Evolutionary conservation across 1,139 yeast genomes (phyloP).

Genomic region (Yamadazyma aaseri): DNA sequence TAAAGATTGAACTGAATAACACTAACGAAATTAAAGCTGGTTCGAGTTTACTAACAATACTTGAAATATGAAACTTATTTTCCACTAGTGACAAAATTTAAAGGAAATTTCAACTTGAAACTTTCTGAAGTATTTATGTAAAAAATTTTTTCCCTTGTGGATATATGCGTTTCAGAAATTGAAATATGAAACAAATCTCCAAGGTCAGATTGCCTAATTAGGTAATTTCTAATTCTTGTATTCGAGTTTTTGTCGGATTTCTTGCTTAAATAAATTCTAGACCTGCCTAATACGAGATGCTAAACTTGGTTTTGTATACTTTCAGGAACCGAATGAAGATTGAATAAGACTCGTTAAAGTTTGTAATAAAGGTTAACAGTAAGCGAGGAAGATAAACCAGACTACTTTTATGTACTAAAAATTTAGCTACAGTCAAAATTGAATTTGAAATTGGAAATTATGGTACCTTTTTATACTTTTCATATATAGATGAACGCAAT

Average conservation of each 20-base stretch:
- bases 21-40: not conserved
- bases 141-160: not conserved
- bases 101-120: slow-evolving; percentile 5
- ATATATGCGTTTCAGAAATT: slow-evolving; percentile 4
- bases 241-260: not conserved
- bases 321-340: too few relatives aligned
- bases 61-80: not conserved
- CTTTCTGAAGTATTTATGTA: slow-evolving; percentile 2
- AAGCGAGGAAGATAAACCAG: too few relatives aligned
- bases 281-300: not conserved
- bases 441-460: too few relatives aligned
- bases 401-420: too few relatives aligned
- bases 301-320: too few relatives aligned
- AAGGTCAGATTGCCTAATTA: not conserved
- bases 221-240: slow-evolving; percentile 1
- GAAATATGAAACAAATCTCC: slow-evolving; percentile 4
- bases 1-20: too few relatives aligned
- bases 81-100: not conserved
- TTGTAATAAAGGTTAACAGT: too few relatives aligned
- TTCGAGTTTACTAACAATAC: not conserved
- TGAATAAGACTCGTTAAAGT: too few relatives aligned
- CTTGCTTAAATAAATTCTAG: not conserved
- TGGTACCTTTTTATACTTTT: too few relatives aligned
- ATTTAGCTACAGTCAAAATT: too few relatives aligned
- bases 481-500: too few relatives aligned